Base-by-base conservation (phyloP, 192 early-diverging fungal species). In the Dispira parvispora region DNA sequence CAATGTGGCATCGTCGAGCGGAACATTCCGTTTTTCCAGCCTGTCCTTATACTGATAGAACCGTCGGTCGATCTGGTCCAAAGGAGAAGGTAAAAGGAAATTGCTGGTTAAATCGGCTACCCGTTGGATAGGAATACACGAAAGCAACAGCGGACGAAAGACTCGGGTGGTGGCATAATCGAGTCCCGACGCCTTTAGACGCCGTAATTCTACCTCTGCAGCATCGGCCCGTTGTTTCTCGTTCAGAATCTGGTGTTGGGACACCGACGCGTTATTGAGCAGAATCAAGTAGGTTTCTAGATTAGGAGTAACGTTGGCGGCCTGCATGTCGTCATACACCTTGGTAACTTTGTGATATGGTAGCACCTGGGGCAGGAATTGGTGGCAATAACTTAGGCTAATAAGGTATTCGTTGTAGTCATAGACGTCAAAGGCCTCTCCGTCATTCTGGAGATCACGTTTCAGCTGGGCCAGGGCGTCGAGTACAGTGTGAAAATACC, bases 31-130 rank as follows among this genome's bases (percentile, higher is more conserved):
- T 28, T 28, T 43, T n/a, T 60, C 57, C 18, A 60, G 6, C n/a
- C 42, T 32, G 57, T 28, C 32, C 57, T 43, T 27, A 43, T 60
- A 60, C 27, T 18, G 57, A 32, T 60, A 60, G 32, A 60, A 60
- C 14, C 57, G 57, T 2, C 38, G 57, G 57, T 60, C 57, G 38
- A 60, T 60, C 25, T 43, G 11, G 57, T 43, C 38, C 21, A 60
- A 43, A 1, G 57, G 57, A 21, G 27, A 3, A 2, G 57, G 38
- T 11, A 60, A 18, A 14, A 60, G 13, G 1, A 42, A 3, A 13
- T 28, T 28, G 10, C 13, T 11, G 12, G 18, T 27, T 10, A 60
- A 21, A 27, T 60, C 57, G 14, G 38, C 38, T n/a, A 60, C 21
- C 11, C 57, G 57, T 8, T 21, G 32, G 21, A 60, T 27, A 3